Conservation (phyloP, 1,139 yeast genomes). For the Saccharomyces uvarum region DNA sequence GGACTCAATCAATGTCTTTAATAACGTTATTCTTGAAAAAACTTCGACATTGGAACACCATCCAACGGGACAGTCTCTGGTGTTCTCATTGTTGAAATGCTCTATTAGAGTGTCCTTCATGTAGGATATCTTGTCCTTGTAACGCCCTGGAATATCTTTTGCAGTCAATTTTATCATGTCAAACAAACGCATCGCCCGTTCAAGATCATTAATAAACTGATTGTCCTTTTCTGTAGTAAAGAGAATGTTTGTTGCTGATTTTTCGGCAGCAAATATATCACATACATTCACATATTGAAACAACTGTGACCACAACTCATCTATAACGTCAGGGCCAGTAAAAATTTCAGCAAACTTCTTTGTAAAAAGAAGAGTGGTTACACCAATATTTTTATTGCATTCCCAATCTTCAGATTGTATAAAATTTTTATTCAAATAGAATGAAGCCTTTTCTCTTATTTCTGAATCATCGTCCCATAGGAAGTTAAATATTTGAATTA, state of each 20-base stretch:
- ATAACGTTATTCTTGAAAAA: slow-evolving; percentile 15
- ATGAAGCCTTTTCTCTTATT: slow-evolving; percentile 19
- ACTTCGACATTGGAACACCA: slow-evolving; percentile 30
- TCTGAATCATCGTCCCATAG: slow-evolving; percentile 57
- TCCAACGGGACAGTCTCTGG: slow-evolving; percentile 34
- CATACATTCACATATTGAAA: slow-evolving; percentile 10
- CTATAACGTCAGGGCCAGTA: slow-evolving; percentile 6
- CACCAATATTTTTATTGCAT: neutral
- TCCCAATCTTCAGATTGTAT: neutral
- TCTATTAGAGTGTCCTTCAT: slow-evolving; percentile 4
- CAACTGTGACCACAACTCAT: slow-evolving; percentile 8
- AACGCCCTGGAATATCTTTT: neutral
- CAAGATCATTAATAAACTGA: slow-evolving; percentile 37
- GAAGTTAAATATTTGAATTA: slow-evolving; percentile 35
- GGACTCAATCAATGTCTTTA: slow-evolving; percentile 9
- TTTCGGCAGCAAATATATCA: slow-evolving; percentile 15
- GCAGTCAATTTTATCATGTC: neutral
- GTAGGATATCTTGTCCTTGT: neutral
- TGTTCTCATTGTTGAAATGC: slow-evolving; percentile 10
- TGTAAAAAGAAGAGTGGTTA: slow-evolving; percentile 5
- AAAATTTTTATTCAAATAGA: neutral
- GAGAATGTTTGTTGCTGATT: neutral
- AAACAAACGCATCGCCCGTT: neutral
- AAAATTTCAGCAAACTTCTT: slow-evolving; percentile 15
- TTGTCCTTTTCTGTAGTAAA: slow-evolving; percentile 36